Evolutionary conservation across 1,284 basidiomycete species (phyloP).

Genomic region (Wallemia ichthyophaga): DNA sequence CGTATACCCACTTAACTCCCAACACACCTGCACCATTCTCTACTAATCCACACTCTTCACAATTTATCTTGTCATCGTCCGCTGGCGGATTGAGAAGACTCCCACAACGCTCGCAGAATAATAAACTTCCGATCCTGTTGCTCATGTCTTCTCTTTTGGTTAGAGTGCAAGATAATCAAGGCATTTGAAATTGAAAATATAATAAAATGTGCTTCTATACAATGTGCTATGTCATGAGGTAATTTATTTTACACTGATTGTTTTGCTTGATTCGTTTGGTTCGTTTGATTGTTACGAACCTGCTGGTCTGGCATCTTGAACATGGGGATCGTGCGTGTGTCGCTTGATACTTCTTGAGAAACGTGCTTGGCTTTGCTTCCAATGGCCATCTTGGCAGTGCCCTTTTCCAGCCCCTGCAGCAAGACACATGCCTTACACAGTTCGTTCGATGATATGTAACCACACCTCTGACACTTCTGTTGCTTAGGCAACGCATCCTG

Average conservation of each 20-base stretch:
- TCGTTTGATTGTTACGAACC: too few relatives aligned
- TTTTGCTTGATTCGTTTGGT: neutral
- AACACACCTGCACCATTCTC: slow-evolving; percentile 61
- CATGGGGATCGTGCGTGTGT: neutral
- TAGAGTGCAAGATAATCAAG: neutral
- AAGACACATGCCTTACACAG: slow-evolving; percentile 70
- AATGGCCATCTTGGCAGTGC: slow-evolving; percentile 24
- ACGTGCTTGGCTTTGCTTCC: slow-evolving; percentile 21
- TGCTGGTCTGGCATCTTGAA: slow-evolving; percentile 1
- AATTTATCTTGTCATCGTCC: slow-evolving; percentile 40
- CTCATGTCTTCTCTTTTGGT: neutral
- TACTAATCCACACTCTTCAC: slow-evolving; percentile 58
- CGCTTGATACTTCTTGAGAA: neutral
- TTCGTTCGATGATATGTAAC: slow-evolving; percentile 72
- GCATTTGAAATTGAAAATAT: neutral
- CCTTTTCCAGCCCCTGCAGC: slow-evolving; percentile 64
- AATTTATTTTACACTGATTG: neutral
- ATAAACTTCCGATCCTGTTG: slow-evolving; percentile 35
- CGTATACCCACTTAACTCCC: neutral
- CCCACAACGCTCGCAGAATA: slow-evolving; percentile 81
- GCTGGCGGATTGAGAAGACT: slow-evolving; percentile 67
- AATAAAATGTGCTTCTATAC: neutral
- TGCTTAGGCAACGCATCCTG: slow-evolving; percentile 43
- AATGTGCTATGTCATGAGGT: too few relatives aligned
- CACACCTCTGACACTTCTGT: slow-evolving; percentile 60